phyloP scores from a whole-genome alignment of 305 asterid genomes.

The Fraxinus xanthoxyloides region DNA sequence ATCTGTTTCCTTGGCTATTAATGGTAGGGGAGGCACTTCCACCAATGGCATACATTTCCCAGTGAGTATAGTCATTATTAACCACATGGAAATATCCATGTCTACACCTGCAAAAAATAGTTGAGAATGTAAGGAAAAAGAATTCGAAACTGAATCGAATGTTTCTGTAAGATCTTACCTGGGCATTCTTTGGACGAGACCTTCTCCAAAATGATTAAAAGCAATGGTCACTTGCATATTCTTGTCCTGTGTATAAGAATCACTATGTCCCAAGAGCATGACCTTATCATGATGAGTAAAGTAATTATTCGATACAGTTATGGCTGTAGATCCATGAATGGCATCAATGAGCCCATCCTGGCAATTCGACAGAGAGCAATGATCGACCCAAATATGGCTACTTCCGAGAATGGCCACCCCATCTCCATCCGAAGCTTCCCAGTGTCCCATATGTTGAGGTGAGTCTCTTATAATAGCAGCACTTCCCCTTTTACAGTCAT shows the following conservation, averaged over 20 bases:
- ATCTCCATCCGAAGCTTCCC: slow-evolving; percentile 77
- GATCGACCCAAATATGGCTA: slow-evolving; percentile 66
- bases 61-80: slow-evolving; percentile 76
- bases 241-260: slow-evolving; percentile 46
- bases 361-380: slow-evolving; percentile 72
- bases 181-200: slow-evolving; percentile 84
- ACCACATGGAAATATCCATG: slow-evolving; percentile 87
- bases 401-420: slow-evolving; percentile 60
- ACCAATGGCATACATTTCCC: slow-evolving; percentile 88
- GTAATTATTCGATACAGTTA: slow-evolving; percentile 66
- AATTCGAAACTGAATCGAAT: neutral
- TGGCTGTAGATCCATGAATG: slow-evolving; percentile 76
- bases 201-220: slow-evolving; percentile 86
- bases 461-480: slow-evolving; percentile 56
- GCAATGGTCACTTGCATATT: slow-evolving; percentile 77
- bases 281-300: slow-evolving; percentile 84
- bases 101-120: slow-evolving; percentile 53
- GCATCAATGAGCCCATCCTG: slow-evolving; percentile 73
- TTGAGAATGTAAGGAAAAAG: neutral
- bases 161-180: slow-evolving; percentile 31
- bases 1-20: slow-evolving; percentile 75
- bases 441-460: slow-evolving; percentile 58
- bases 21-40: slow-evolving; percentile 84
- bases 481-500: slow-evolving; percentile 56
- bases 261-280: slow-evolving; percentile 78